Conservation (phyloP, 2,329 filamentous ascomycete genomes). For the Calcarisporium arbuscula region DNA sequence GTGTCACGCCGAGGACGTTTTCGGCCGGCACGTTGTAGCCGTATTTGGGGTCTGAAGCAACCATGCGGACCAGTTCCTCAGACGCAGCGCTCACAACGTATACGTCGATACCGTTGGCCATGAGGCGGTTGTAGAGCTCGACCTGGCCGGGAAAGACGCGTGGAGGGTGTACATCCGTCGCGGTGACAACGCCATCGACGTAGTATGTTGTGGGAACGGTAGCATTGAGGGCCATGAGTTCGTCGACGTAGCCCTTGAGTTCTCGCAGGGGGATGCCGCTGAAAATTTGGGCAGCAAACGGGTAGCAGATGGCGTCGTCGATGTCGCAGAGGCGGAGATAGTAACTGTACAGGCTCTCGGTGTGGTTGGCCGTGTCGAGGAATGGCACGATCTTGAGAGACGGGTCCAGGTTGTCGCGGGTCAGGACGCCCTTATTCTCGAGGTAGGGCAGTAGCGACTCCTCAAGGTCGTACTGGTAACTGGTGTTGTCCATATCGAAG, state of each 20-base stretch:
- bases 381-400: constrained; percentile 34
- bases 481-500: constrained; percentile 41
- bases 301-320: constrained; percentile 35
- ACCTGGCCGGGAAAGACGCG: constrained; percentile 31
- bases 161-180: constrained; percentile 25
- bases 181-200: constrained; percentile 22
- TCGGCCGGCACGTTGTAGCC: constrained; percentile 38
- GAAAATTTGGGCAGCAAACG: constrained; percentile 35
- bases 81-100: constrained; percentile 35
- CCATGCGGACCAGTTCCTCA: constrained; percentile 40
- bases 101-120: constrained; percentile 35
- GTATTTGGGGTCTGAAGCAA: constrained; percentile 36
- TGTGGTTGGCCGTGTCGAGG: constrained; percentile 29
- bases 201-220: constrained; percentile 31
- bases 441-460: constrained; percentile 37
- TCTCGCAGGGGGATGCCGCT: constrained; percentile 35
- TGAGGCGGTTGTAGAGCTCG: constrained; percentile 37
- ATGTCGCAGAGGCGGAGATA: constrained; percentile 36
- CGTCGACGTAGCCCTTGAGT: constrained; percentile 39
- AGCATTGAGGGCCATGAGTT: constrained; percentile 36
- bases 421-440: constrained; percentile 33
- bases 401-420: constrained; percentile 33
- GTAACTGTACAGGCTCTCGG: constrained; percentile 38
- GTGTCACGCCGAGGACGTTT: constrained; percentile 37
- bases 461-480: constrained; percentile 34